Evolutionary conservation across 1,284 basidiomycete genomes (phyloP).

Genomic region (Cutaneotrichosporon cutaneum): DNA sequence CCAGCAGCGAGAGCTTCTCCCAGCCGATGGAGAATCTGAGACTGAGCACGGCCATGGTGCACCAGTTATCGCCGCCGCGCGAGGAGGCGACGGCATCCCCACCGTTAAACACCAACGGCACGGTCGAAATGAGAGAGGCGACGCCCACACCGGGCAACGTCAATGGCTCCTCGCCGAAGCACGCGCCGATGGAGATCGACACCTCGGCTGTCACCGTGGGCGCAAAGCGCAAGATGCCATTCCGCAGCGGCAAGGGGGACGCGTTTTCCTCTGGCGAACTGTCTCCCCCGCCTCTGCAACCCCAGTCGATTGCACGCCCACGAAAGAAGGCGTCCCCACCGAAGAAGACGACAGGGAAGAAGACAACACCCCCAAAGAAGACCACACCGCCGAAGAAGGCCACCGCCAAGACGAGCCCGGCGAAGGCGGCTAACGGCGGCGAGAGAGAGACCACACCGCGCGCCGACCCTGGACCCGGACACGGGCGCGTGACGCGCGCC

Average conservation of each 20-base stretch:
- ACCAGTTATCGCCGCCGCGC: constrained; percentile 4
- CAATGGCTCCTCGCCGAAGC: neutral
- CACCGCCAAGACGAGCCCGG: neutral
- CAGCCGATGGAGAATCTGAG: constrained; percentile 44
- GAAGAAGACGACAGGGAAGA: neutral
- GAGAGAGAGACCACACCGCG: constrained; percentile 4
- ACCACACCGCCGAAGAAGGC: neutral
- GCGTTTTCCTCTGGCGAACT: constrained; percentile 2
- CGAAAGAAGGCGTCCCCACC: neutral
- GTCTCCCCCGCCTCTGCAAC: neutral
- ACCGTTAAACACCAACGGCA: neutral
- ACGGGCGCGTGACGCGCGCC: neutral
- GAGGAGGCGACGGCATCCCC: constrained; percentile 10
- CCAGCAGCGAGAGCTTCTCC: constrained; percentile 35
- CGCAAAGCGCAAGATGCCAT: constrained; percentile 3
- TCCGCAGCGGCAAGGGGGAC: neutral
- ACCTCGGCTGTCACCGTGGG: neutral
- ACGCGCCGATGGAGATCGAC: constrained; percentile 4
- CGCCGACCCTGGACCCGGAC: neutral
- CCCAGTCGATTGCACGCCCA: neutral
- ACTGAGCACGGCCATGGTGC: constrained; percentile 19
- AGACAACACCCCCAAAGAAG: neutral
- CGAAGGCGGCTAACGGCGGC: neutral
- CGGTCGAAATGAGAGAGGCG: neutral
- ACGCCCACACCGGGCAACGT: neutral